Conservation (phyloP, 2,329 filamentous ascomycete species). For the Sphaerulina musiva region DNA sequence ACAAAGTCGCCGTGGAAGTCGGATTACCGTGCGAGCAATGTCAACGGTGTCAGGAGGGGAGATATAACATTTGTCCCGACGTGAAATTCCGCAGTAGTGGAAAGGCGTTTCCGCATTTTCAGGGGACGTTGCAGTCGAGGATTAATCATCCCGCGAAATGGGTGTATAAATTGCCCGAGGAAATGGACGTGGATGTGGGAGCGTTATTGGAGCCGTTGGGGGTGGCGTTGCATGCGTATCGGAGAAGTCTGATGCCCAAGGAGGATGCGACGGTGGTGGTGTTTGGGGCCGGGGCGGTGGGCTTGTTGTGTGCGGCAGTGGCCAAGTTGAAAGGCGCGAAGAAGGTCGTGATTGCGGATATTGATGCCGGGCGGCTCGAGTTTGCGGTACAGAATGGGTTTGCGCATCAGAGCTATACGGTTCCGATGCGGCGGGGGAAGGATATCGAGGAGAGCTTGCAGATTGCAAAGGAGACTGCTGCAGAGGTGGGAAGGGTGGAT, state of each 20-base stretch:
- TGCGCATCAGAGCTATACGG: conserved; percentile 41
- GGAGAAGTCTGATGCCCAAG: conserved; percentile 45
- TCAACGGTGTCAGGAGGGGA: conserved; percentile 48
- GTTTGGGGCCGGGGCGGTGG: conserved; percentile 57
- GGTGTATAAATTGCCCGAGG: conserved; percentile 53
- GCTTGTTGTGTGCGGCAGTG: conserved; percentile 53
- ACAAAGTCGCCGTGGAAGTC: conserved; percentile 88
- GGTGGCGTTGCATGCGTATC: conserved; percentile 55
- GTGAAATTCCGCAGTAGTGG: conserved; percentile 55
- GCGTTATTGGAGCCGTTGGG: conserved; percentile 56
- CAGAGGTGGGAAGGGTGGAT: conserved; percentile 36
- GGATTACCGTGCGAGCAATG: conserved; percentile 72
- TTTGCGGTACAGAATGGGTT: conserved; percentile 50
- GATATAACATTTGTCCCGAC: conserved; percentile 57
- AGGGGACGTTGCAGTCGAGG: conserved; percentile 57
- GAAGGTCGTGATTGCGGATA: conserved; percentile 55
- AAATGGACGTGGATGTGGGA: conserved; percentile 50
- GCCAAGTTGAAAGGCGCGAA: conserved; percentile 49
- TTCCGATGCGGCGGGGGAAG: conserved; percentile 43
- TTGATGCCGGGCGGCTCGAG: conserved; percentile 50
- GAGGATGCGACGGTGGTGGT: conserved; percentile 48
- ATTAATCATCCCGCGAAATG: conserved; percentile 57
- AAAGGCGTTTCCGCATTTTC: conserved; percentile 55
- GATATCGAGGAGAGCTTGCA: conserved; percentile 49
- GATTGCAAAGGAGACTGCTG: conserved; percentile 47